These are phyloP conservation scores for Eremothecium coryli DNA, from an alignment of 1,139 yeast genomes.

Conservation along the genomic window DNA sequence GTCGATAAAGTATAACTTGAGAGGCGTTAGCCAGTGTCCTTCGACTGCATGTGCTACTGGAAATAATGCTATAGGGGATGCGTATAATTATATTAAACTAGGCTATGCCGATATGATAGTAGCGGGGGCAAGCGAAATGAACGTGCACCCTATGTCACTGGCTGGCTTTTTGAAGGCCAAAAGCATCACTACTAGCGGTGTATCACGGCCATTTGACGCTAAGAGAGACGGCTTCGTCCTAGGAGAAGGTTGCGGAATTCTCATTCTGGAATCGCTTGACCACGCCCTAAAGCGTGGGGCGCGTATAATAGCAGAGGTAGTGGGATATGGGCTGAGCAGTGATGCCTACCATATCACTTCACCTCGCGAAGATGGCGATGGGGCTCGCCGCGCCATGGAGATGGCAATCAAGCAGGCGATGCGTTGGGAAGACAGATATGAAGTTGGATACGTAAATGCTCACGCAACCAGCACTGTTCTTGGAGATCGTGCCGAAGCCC, in stretches of 20 bases:
- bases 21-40: constrained; percentile 83
- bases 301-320: constrained; percentile 67
- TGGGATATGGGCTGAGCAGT: constrained; percentile 84
- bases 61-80: constrained; percentile 88
- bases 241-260: constrained; percentile 85
- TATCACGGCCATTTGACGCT: constrained; percentile 84
- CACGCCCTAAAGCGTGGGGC: constrained; percentile 63
- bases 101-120: constrained; percentile 82
- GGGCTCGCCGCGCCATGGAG: constrained; percentile 77
- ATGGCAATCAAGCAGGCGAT: constrained; percentile 44
- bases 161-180: constrained; percentile 91
- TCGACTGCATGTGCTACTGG: constrained; percentile 98
- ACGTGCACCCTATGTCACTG: constrained; percentile 76
- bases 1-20: constrained; percentile 63
- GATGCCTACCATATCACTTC: constrained; percentile 94
- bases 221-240: constrained; percentile 79
- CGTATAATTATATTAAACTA: constrained; percentile 64
- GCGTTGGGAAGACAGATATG: constrained; percentile 23
- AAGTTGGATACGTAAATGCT: constrained; percentile 77
- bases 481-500: constrained; percentile 84
- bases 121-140: constrained; percentile 89
- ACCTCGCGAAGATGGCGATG: constrained; percentile 73
- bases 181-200: constrained; percentile 56
- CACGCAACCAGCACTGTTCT: constrained; percentile 91
- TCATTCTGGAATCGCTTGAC: constrained; percentile 66